phyloP scores from a whole-genome alignment of 139 green algal genomes.

The Picochlorum costavermella region DNA sequence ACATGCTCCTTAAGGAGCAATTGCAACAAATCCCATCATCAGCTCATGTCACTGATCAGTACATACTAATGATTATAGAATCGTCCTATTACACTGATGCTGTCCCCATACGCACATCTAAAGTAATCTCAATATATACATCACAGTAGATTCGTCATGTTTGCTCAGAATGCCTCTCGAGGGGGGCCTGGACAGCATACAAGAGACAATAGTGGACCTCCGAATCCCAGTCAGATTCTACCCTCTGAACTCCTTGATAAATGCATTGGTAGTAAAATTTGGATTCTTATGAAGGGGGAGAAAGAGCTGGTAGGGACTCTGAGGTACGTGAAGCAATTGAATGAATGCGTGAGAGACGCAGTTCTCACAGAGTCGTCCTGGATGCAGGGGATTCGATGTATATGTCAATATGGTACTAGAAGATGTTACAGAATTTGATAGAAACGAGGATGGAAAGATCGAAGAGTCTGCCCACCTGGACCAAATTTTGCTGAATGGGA shows the following conservation, averaged over 20 bases:
- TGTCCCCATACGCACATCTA: too few species aligned
- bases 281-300: conserved; percentile 90
- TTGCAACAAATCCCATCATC: too few species aligned
- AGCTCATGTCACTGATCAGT: too few species aligned
- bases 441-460: conserved; percentile 64
- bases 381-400: conserved; percentile 82
- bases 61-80: too few species aligned
- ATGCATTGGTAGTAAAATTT: conserved; percentile 92
- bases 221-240: conserved; percentile 76
- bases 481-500: conserved; percentile 96
- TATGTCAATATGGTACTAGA: conserved; percentile 99
- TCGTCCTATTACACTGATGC: too few species aligned
- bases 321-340: conserved; percentile 4
- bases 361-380: background rate
- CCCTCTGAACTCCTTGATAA: conserved; percentile 87
- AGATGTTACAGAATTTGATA: conserved; percentile 92
- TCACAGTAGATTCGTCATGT: too few species aligned
- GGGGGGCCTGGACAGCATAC: too few species aligned
- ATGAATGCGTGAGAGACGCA: background rate
- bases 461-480: conserved; percentile 68
- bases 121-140: too few species aligned
- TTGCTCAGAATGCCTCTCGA: too few species aligned
- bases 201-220: too few species aligned
- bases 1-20: too few species aligned
- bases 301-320: conserved; percentile 74